A percentile compares a stretch with the other conserved stretches of the same genome.
phyloP scores from a whole-genome alignment of 345 rosid species.

The Diplotaxis tenuifolia region DNA sequence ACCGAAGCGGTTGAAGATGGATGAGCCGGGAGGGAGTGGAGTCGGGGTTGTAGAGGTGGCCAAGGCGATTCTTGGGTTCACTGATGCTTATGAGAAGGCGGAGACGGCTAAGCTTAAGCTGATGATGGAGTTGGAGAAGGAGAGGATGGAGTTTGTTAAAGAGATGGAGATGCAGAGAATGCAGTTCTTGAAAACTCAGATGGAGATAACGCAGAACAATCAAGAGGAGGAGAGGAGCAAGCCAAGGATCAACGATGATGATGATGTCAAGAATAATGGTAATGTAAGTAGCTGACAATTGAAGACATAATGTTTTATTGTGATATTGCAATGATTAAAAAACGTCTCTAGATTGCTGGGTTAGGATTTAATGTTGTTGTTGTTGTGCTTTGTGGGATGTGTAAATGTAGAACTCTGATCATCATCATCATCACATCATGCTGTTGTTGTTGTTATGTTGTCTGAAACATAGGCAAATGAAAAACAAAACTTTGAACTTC shows the following conservation, averaged over 20 bases:
- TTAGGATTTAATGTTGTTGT: slow-evolving; percentile 10
- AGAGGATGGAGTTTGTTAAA: slow-evolving; percentile 85
- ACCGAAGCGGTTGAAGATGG: slow-evolving; percentile 39
- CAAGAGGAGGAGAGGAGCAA: slow-evolving; percentile 30
- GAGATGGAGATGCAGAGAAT: slow-evolving; percentile 92
- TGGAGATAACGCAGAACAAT: slow-evolving; percentile 71
- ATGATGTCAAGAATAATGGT: slow-evolving; percentile 31
- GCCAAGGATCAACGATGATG: slow-evolving; percentile 21
- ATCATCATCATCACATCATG: slow-evolving; percentile 11
- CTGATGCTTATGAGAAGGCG: slow-evolving; percentile 82
- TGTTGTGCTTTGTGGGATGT: slow-evolving; percentile 25
- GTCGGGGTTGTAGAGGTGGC: slow-evolving; percentile 56
- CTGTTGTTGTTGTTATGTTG: background rate
- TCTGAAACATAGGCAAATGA: slow-evolving; percentile 18
- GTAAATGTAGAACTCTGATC: slow-evolving; percentile 30
- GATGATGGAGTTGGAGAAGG: slow-evolving; percentile 86
- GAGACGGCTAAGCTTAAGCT: slow-evolving; percentile 77
- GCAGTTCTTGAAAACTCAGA: slow-evolving; percentile 87
- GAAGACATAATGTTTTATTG: slow-evolving; percentile 9
- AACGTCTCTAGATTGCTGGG: slow-evolving; percentile 21
- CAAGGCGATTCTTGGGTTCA: slow-evolving; percentile 62
- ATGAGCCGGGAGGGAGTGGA: slow-evolving; percentile 23
- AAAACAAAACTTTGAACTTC: background rate
- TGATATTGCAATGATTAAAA: slow-evolving; percentile 14
- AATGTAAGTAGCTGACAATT: slow-evolving; percentile 40